Percentiles rank a stretch among this genome's conserved stretches.
Conservation (phyloP, 345 rosid species). For the Lagerstroemia speciosa region DNA sequence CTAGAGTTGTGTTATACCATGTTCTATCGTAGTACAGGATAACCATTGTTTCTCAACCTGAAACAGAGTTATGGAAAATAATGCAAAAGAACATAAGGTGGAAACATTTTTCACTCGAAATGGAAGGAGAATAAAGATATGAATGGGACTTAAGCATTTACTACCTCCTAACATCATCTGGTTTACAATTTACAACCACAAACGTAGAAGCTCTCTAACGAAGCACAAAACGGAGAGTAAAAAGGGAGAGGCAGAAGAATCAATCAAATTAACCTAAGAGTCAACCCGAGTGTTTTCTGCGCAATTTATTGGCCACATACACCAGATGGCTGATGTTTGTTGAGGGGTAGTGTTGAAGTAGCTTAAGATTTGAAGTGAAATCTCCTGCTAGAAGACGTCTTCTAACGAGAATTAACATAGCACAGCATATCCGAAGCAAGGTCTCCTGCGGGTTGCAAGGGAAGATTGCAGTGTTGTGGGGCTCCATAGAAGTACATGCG, state of each 20-base stretch:
- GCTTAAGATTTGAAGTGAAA: conserved; percentile 76
- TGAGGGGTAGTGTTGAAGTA: conserved; percentile 78
- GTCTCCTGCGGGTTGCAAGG: conserved; percentile 54
- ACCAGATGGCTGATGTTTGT: conserved; percentile 78
- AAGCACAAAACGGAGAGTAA: not conserved
- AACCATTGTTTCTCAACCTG: too few species aligned
- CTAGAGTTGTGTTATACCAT: too few species aligned
- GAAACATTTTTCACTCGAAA: too few species aligned
- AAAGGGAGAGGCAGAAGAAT: not conserved
- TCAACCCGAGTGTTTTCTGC: conserved; percentile 29
- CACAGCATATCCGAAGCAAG: conserved; percentile 81
- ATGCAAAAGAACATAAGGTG: too few species aligned
- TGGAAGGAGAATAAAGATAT: too few species aligned
- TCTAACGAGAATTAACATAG: conserved; percentile 81
- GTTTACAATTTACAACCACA: not conserved
- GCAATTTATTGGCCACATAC: conserved; percentile 85
- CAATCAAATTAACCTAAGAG: not conserved
- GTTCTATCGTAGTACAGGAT: too few species aligned
- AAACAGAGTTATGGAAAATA: too few species aligned
- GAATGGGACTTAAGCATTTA: not conserved
- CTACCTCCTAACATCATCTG: not conserved
- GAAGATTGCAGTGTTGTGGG: not conserved
- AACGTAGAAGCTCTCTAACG: not conserved
- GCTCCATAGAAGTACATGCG: not conserved
- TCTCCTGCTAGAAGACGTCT: conserved; percentile 74